Conservation (phyloP, 768 basidiomycete genomes). For the Mrakia frigida region DNA sequence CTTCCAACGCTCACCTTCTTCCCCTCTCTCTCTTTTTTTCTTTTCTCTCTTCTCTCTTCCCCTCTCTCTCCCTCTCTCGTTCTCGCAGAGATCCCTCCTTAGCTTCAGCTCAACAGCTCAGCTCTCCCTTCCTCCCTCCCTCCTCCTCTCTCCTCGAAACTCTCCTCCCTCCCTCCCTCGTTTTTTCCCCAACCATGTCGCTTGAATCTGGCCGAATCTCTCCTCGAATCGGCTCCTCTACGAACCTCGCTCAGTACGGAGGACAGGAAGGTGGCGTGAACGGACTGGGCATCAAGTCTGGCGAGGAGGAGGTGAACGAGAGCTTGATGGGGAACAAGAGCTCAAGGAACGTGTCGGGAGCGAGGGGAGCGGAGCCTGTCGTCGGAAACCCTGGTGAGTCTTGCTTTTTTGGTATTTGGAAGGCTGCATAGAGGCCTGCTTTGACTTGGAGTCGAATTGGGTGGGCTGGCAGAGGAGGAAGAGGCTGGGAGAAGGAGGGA, state of each 20-base stretch:
- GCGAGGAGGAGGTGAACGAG: slow-evolving; percentile 12
- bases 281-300: background rate
- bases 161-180: background rate
- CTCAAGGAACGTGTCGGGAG: background rate
- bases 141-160: background rate
- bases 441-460: background rate
- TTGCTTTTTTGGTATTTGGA: too few relatives aligned
- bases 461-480: background rate
- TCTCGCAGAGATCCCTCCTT: too few relatives aligned
- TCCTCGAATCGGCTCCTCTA: background rate
- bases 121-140: background rate
- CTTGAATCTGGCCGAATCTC: slow-evolving; percentile 6
- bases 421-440: background rate
- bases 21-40: background rate
- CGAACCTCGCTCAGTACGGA: slow-evolving; percentile 9
- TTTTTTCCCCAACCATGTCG: background rate
- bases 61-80: background rate
- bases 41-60: background rate
- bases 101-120: background rate
- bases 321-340: background rate
- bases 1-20: background rate
- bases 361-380: background rate
- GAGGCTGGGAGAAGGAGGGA: background rate
- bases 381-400: slow-evolving; percentile 17
- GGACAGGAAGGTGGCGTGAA: background rate